These are phyloP conservation scores for Emmonsiellopsis sp. DNA, from an alignment of 2,329 filamentous ascomycete genomes.

Conservation along the genomic window DNA sequence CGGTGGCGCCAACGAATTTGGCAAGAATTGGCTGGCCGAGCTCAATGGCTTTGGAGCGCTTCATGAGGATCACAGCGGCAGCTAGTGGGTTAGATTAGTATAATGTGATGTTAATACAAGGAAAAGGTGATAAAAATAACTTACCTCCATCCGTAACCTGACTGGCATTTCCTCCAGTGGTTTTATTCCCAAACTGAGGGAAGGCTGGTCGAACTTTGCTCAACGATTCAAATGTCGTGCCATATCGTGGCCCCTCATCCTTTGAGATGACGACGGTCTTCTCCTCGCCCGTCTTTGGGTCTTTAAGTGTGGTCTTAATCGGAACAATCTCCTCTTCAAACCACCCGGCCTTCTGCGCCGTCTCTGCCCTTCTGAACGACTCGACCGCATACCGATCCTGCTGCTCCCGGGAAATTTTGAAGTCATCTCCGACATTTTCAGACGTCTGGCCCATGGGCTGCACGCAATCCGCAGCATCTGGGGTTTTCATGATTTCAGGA, in stretches of 20 bases:
- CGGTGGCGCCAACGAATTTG: constrained; percentile 78
- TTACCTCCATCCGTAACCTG: constrained; percentile 86
- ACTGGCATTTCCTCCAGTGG: constrained; percentile 86
- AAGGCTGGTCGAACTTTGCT: constrained; percentile 84
- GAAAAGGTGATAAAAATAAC: constrained; percentile 13
- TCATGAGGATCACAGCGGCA: constrained; percentile 60
- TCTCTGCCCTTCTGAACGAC: constrained; percentile 79
- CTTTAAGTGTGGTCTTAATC: constrained; percentile 72
- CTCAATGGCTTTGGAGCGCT: constrained; percentile 88
- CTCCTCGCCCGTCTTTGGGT: constrained; percentile 65
- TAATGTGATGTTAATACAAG: background rate
- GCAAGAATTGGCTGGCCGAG: constrained; percentile 74
- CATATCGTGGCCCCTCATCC: constrained; percentile 85
- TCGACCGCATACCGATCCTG: constrained; percentile 84
- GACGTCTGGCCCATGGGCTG: constrained; percentile 97
- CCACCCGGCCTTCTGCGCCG: constrained; percentile 79
- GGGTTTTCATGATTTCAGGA: constrained; percentile 62
- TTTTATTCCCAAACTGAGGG: constrained; percentile 75
- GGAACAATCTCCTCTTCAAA: constrained; percentile 93
- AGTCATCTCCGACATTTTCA: constrained; percentile 90
- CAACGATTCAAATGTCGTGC: constrained; percentile 75
- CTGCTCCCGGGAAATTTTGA: constrained; percentile 66
- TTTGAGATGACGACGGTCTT: constrained; percentile 69
- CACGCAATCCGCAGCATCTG: constrained; percentile 77
- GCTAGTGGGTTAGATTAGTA: constrained; percentile 2